phyloP scores from a whole-genome alignment of 768 basidiomycete genomes.

The Pulveroboletus sp. region DNA sequence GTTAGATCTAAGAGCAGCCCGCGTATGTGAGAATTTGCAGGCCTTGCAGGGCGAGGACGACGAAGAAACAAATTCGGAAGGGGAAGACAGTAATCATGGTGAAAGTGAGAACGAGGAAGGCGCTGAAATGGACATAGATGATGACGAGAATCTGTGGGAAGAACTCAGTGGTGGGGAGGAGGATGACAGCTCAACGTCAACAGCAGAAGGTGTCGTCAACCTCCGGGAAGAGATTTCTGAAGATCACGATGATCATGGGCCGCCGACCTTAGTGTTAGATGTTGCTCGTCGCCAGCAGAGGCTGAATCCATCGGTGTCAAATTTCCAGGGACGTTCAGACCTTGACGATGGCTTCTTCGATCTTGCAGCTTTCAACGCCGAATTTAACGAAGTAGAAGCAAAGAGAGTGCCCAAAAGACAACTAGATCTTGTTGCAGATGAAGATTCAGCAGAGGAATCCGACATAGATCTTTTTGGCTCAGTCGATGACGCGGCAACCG shows the following conservation, averaged over 20 bases:
- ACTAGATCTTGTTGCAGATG: constrained; percentile 49
- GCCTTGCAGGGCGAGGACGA: constrained; percentile 51
- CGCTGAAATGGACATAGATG: constrained; percentile 27
- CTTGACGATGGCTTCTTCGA: constrained; percentile 92
- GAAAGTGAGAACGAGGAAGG: constrained; percentile 30
- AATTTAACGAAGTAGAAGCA: constrained; percentile 76
- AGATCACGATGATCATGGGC: constrained; percentile 31
- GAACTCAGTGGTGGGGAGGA: constrained; percentile 24
- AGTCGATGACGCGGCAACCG: constrained; percentile 42
- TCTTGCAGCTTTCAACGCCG: constrained; percentile 80
- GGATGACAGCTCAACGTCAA: constrained; percentile 28
- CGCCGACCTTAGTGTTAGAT: constrained; percentile 24
- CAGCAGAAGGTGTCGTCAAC: constrained; percentile 21
- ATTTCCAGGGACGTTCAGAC: constrained; percentile 35
- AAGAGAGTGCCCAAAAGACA: constrained; percentile 55
- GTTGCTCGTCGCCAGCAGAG: constrained; percentile 22
- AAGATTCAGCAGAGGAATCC: constrained; percentile 45
- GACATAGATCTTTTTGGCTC: constrained; percentile 67
- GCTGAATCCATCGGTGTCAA: constrained; percentile 17
- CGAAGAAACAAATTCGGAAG: constrained; percentile 14
- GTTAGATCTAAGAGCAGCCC: constrained; percentile 73
- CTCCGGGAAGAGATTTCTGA: constrained; percentile 39
- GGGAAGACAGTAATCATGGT: constrained; percentile 13
- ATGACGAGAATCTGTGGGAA: constrained; percentile 23
- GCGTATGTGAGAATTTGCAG: constrained; percentile 65